Evolutionary conservation across 2,329 filamentous ascomycete genomes (phyloP).

Genomic region (Cordyceps militaris): DNA sequence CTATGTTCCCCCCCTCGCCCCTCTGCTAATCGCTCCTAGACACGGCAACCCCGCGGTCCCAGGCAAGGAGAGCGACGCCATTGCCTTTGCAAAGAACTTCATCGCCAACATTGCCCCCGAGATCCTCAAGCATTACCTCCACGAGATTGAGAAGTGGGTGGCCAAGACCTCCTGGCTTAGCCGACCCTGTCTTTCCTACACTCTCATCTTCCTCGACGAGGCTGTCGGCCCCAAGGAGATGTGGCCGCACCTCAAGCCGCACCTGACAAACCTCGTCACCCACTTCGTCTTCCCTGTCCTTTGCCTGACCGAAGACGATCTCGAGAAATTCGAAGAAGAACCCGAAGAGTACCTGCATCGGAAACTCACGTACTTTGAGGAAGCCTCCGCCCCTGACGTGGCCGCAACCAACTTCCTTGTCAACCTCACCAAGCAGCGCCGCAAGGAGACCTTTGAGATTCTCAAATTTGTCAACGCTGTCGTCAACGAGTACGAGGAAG

Average conservation of each 20-base stretch:
- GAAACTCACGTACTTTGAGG: constrained; percentile 96
- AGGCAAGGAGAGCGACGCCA: constrained; percentile 67
- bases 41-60: constrained; percentile 82
- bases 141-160: constrained; percentile 96
- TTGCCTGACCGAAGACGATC: constrained; percentile 84
- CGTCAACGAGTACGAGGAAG: constrained; percentile 84
- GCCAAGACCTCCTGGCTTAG: constrained; percentile 91
- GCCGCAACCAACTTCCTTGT: constrained; percentile 95
- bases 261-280: constrained; percentile 86
- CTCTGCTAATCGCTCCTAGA: constrained; percentile 36
- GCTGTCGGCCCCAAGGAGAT: constrained; percentile 96
- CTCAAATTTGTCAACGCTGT: constrained; percentile 92
- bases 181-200: constrained; percentile 88
- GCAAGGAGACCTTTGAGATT: constrained; percentile 93
- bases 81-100: constrained; percentile 83
- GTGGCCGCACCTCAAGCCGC: constrained; percentile 89
- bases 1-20: background rate
- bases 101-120: constrained; percentile 87
- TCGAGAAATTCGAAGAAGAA: constrained; percentile 89
- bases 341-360: constrained; percentile 95
- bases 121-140: constrained; percentile 89
- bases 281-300: constrained; percentile 95
- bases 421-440: constrained; percentile 84
- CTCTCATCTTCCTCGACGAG: constrained; percentile 90
- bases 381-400: constrained; percentile 89